These are phyloP conservation scores for Globisporangium megalacanthum DNA, from an alignment of 352 stramenopile species.

Conservation along the genomic window DNA sequence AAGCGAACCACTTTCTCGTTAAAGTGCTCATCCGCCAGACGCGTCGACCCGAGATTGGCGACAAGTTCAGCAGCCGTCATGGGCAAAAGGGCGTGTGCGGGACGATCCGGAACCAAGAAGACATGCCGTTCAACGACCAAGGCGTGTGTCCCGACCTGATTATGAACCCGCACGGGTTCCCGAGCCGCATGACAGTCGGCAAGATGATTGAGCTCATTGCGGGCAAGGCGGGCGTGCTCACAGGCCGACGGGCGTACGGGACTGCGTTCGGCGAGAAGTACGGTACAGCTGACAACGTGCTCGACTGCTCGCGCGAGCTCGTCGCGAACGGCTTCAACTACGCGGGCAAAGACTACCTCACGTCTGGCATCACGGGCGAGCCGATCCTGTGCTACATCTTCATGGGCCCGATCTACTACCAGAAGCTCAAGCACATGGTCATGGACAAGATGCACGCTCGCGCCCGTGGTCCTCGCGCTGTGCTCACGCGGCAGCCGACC, in stretches of 20 bases:
- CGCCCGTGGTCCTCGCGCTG: slow-evolving; percentile 91
- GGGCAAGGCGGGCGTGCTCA: slow-evolving; percentile 96
- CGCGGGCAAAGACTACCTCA: slow-evolving; percentile 97
- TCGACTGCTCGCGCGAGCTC: slow-evolving; percentile 91
- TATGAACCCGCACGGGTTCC: slow-evolving; percentile 99
- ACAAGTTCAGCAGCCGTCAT: slow-evolving; percentile 99
- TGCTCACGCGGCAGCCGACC: slow-evolving; percentile 98
- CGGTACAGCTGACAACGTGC: slow-evolving; percentile 91
- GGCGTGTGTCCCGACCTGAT: slow-evolving; percentile 99
- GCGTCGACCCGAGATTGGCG: slow-evolving; percentile 97
- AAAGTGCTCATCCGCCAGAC: slow-evolving; percentile 97
- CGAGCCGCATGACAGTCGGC: slow-evolving; percentile 98
- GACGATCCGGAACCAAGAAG: slow-evolving; percentile 93
- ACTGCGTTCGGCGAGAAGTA: slow-evolving; percentile 99
- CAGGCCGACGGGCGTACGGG: slow-evolving; percentile 96
- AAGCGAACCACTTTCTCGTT: slow-evolving; percentile 97
- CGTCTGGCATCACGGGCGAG: slow-evolving; percentile 93
- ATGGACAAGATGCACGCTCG: slow-evolving; percentile 99
- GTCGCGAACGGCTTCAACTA: slow-evolving; percentile 99
- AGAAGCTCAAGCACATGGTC: slow-evolving; percentile 99
- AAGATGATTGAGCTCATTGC: slow-evolving; percentile 99
- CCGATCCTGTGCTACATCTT: slow-evolving; percentile 99
- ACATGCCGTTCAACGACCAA: slow-evolving; percentile 99
- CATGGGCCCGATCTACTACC: slow-evolving; percentile 99
- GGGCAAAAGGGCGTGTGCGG: slow-evolving; percentile 99